Evolutionary conservation across 176 grass and related monocot species (phyloP).

Genomic region (Pontederia paniculata): DNA sequence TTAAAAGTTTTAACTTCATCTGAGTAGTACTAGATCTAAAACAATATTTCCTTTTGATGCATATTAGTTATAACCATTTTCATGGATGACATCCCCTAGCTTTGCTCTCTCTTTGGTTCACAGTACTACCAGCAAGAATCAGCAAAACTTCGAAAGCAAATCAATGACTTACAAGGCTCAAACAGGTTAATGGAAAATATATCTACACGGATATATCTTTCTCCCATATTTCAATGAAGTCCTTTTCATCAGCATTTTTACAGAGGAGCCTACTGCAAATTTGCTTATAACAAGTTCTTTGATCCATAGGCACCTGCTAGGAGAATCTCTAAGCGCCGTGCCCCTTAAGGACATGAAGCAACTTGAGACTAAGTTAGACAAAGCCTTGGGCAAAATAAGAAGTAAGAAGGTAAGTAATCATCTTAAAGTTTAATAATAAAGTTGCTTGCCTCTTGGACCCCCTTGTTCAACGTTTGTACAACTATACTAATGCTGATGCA

Average conservation of each 20-base stretch:
- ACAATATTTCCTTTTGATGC: slow-evolving; percentile 3
- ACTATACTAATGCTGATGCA: background rate
- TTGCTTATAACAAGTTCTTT: slow-evolving; percentile 6
- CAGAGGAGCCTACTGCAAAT: background rate
- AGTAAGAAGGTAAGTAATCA: slow-evolving; percentile 48
- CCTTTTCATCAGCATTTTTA: background rate
- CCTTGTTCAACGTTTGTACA: background rate
- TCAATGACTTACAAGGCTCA: slow-evolving; percentile 47
- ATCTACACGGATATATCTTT: background rate
- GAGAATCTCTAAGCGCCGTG: slow-evolving; percentile 40
- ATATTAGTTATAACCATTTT: background rate
- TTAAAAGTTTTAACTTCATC: too few species aligned
- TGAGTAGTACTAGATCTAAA: too few species aligned
- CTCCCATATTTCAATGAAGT: background rate
- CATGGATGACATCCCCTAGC: slow-evolving; percentile 4
- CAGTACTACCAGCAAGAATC: slow-evolving; percentile 87
- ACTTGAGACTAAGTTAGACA: slow-evolving; percentile 59
- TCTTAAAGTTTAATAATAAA: background rate
- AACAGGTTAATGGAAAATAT: slow-evolving; percentile 48
- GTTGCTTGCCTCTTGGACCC: background rate
- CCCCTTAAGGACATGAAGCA: slow-evolving; percentile 44
- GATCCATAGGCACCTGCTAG: slow-evolving; percentile 40
- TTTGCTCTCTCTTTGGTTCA: slow-evolving; percentile 12
- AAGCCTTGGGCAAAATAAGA: slow-evolving; percentile 72
- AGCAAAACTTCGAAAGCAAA: slow-evolving; percentile 48